Conservation (phyloP, 116 monocot genomes). For the Papilionanthe hybrid region DNA sequence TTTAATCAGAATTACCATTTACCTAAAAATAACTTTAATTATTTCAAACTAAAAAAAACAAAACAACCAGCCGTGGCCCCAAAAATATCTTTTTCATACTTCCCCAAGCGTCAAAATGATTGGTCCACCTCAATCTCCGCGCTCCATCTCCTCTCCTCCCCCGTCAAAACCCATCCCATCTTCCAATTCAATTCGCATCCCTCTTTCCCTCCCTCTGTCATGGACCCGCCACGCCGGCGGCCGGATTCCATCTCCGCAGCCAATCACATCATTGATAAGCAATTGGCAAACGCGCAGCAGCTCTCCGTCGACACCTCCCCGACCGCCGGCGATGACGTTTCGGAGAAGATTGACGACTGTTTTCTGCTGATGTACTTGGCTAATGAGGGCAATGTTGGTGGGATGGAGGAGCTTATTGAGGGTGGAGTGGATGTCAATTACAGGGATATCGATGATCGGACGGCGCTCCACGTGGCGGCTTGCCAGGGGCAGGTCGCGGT, state of each 20-base stretch:
- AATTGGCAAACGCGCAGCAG: conserved; percentile 69
- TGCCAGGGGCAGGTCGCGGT: conserved; percentile 71
- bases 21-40: too few species aligned
- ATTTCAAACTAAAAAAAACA: too few species aligned
- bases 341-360: conserved; percentile 20
- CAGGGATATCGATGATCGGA: conserved; percentile 68
- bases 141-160: background rate
- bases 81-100: too few species aligned
- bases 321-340: conserved; percentile 15
- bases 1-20: too few species aligned
- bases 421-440: conserved; percentile 67
- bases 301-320: background rate
- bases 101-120: background rate
- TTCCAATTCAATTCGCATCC: background rate
- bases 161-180: background rate
- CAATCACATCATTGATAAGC: conserved; percentile 64
- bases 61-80: too few species aligned
- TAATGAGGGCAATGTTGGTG: conserved; percentile 64
- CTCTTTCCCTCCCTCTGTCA: background rate
- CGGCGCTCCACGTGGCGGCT: conserved; percentile 82
- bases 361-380: conserved; percentile 75
- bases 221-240: background rate
- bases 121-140: background rate
- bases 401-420: conserved; percentile 64
- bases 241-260: conserved; percentile 15